Conservation (phyloP, 2,329 filamentous ascomycete genomes). For the Akanthomyces dipterigenus region DNA sequence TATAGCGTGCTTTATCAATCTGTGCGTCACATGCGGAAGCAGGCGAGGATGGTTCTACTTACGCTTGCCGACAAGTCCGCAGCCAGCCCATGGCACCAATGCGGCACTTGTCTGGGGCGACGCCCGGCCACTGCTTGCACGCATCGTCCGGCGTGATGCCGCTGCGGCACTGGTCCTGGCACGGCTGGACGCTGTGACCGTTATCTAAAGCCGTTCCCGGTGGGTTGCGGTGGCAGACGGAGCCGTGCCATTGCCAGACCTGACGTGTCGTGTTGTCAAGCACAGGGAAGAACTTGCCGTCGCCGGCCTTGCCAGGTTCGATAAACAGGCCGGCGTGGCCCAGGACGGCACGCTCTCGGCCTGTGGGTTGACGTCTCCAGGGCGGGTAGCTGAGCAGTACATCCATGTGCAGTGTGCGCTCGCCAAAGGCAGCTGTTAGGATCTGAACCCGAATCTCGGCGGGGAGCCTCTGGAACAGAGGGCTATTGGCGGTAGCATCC, state of each 20-base stretch:
- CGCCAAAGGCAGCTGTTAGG: slow-evolving; percentile 19
- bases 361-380: not conserved
- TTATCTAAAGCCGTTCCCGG: slow-evolving; percentile 3
- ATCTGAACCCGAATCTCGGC: slow-evolving; percentile 28
- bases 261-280: slow-evolving; percentile 1
- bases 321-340: slow-evolving; percentile 4
- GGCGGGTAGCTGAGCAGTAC: slow-evolving; percentile 16
- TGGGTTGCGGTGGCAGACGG: slow-evolving; percentile 20
- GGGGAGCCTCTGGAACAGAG: slow-evolving; percentile 26
- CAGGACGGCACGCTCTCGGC: not conserved
- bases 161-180: slow-evolving; percentile 16
- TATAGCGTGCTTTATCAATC: slow-evolving; percentile 1
- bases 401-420: slow-evolving; percentile 20
- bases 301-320: slow-evolving; percentile 1
- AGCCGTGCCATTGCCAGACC: slow-evolving; percentile 22
- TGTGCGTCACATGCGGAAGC: not conserved
- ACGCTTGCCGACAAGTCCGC: slow-evolving; percentile 24
- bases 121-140: slow-evolving; percentile 19
- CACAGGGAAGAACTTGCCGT: not conserved
- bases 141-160: slow-evolving; percentile 8
- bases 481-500: slow-evolving; percentile 13
- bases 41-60: not conserved
- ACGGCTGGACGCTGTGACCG: slow-evolving; percentile 13
- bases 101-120: slow-evolving; percentile 15
- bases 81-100: slow-evolving; percentile 27